Conservation (phyloP, 805 yeast species). For the Saccharomycopsis lassenensis region DNA sequence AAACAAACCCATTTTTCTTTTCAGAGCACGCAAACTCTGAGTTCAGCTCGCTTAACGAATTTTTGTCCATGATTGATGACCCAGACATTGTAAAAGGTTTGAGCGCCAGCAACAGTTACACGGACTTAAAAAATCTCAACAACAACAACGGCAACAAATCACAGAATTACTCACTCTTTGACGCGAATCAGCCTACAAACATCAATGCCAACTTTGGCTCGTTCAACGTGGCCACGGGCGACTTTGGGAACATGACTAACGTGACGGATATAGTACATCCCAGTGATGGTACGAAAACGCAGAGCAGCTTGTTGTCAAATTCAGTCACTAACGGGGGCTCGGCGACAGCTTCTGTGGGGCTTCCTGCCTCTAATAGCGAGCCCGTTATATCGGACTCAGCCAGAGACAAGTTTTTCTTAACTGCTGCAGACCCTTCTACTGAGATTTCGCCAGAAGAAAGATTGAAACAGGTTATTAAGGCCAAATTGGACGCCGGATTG, state of each 20-base stretch:
- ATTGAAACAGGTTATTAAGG: slow-evolving; percentile 84
- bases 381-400: slow-evolving; percentile 49
- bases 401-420: slow-evolving; percentile 82
- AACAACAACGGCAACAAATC: slow-evolving; percentile 3
- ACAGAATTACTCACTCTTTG: too few relatives aligned
- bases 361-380: too few relatives aligned
- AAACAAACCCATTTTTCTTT: slow-evolving; percentile 68
- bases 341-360: too few relatives aligned
- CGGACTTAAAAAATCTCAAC: slow-evolving; percentile 1
- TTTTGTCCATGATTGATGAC: slow-evolving; percentile 82
- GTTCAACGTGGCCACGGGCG: too few relatives aligned
- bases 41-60: slow-evolving; percentile 81
- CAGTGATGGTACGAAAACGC: slow-evolving; percentile 1
- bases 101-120: slow-evolving; percentile 6
- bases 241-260: too few relatives aligned
- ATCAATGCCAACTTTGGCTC: too few relatives aligned
- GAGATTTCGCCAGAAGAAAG: slow-evolving; percentile 92
- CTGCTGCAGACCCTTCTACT: slow-evolving; percentile 95
- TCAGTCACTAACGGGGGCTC: background rate
- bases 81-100: slow-evolving; percentile 50
- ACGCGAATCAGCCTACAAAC: too few relatives aligned
- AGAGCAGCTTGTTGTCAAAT: slow-evolving; percentile 1
- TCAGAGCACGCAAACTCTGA: slow-evolving; percentile 92
- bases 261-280: too few relatives aligned
- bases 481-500: slow-evolving; percentile 87